Conservation (phyloP, 768 basidiomycete species). For the Tricholoma sp. region DNA sequence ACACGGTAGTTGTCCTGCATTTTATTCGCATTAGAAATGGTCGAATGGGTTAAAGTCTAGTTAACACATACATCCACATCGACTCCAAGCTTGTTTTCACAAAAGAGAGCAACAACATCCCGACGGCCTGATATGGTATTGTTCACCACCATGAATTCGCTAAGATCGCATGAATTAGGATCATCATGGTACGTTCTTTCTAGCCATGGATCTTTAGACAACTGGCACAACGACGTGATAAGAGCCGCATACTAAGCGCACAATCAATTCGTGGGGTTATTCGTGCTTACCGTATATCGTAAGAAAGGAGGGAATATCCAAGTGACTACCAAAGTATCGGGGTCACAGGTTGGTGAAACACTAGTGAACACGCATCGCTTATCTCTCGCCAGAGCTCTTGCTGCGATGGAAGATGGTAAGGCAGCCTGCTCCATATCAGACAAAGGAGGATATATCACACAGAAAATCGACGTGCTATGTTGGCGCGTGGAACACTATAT, state of each 20-base stretch:
- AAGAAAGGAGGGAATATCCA: neutral
- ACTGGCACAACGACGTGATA: neutral
- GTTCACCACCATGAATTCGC: neutral
- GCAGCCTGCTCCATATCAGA: neutral
- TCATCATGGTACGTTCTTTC: neutral
- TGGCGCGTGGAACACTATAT: neutral
- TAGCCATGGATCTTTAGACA: neutral
- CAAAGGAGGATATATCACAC: neutral
- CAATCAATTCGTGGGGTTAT: neutral
- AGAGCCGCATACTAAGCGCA: neutral
- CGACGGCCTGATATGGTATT: neutral
- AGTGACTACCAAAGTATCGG: neutral
- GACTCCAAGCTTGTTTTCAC: neutral
- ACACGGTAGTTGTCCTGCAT: neutral
- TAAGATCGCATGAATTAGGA: neutral
- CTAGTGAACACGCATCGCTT: neutral
- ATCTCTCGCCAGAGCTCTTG: neutral
- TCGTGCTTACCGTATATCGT: neutral
- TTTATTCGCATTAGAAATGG: neutral
- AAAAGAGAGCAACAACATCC: neutral
- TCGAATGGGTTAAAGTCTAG: neutral
- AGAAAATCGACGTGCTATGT: neutral
- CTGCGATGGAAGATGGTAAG: neutral
- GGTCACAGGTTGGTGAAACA: neutral
- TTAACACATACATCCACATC: neutral